Base-by-base conservation (phyloP, 2,329 filamentous ascomycete species). In the Ophiocordyceps australis region DNA sequence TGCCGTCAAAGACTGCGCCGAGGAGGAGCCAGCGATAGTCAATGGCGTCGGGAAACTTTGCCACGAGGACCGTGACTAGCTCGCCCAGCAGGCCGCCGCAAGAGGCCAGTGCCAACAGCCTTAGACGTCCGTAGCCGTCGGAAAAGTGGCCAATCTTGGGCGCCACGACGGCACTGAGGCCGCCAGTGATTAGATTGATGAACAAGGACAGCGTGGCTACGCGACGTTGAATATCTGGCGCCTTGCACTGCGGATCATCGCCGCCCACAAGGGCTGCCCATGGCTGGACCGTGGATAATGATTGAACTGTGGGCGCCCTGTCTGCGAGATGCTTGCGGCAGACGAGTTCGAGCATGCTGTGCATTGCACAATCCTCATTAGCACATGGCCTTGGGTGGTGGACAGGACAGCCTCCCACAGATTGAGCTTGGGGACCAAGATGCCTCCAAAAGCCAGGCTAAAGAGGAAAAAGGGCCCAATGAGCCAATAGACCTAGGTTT, bases 401-500 rank as follows among this genome's bases (percentile, higher is more conserved):
- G 5, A 13, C 4, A n/a, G 21, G 5, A 5, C 12, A 9, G 9
- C 14, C 4, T 11, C 63, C 47, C 50, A 70, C 50, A 94, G 54
- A 42, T 93, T 92, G 33, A 93, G 61, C 46, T 78, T 89, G 8
- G 86, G 85, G 7, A 94, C 80, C 7, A 89, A 59, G 6, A 80
- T 67, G 29, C 81, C 82, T 17, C 86, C 89, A 47, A 89, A 86
- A 0, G 85, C 83, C 28, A 91, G 57, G 0, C 82, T 81, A 43
- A 82, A 86, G 23, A 93, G 50, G 29, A 78, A 61, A 49, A 85
- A 89, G 1, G 83, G 79, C 0, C 66, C 69, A 7, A 95, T 49
- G 5, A 95, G 60, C 80, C 83, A 95, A 49, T 63, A 80, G 27
- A 91, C 68, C 79, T 80, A n/a, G n/a, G n/a, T n/a, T n/a, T n/a